These are phyloP conservation scores for Kwoniella europaea DNA, from an alignment of 768 basidiomycete genomes.

Conservation along the genomic window DNA sequence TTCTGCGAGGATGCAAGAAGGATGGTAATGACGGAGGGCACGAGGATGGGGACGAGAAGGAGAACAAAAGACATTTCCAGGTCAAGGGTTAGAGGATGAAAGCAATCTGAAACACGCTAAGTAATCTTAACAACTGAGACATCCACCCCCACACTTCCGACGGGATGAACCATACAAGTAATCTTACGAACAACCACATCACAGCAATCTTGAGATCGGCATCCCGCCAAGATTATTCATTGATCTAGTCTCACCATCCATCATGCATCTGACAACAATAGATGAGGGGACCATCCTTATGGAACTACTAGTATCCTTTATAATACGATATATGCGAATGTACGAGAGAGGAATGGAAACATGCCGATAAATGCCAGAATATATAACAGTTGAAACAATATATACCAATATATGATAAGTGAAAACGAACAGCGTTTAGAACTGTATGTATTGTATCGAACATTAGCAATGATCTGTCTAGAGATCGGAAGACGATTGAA, in stretches of 20 bases:
- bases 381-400: neutral
- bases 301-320: neutral
- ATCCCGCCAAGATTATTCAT: no score
- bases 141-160: neutral
- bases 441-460: neutral
- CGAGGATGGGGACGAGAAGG: neutral
- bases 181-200: no score
- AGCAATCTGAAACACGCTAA: slow-evolving; percentile 6
- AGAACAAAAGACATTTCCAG: slow-evolving; percentile 2
- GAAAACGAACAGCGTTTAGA: neutral
- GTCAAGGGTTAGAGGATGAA: neutral
- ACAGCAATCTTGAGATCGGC: no score
- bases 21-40: neutral
- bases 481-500: neutral
- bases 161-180: neutral
- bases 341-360: neutral
- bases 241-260: neutral
- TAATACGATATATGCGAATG: neutral
- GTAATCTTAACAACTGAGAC: no score
- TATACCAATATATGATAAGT: neutral
- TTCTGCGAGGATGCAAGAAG: neutral
- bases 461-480: no score
- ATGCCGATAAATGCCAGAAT: neutral
- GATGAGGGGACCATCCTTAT: neutral
- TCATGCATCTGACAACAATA: no score